Conservation (phyloP, 768 basidiomycete species). For the Boletellus emodensis region DNA sequence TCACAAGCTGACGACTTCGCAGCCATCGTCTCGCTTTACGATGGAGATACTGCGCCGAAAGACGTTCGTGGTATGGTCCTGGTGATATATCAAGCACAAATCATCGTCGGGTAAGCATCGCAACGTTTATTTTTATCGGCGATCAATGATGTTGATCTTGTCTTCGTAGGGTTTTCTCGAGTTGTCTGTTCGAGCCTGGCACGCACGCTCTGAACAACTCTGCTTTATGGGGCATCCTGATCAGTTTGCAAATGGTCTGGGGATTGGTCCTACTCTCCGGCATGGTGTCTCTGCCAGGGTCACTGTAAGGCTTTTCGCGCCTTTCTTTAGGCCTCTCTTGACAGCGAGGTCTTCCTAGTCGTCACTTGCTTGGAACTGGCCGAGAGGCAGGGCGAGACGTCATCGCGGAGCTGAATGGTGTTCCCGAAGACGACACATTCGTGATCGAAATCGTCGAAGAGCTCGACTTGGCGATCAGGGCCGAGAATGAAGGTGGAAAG, state of each 20-base stretch:
- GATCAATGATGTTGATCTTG: not conserved
- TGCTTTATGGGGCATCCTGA: constrained; percentile 70
- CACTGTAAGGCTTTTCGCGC: constrained; percentile 47
- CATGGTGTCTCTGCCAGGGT: constrained; percentile 74
- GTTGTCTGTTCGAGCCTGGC: constrained; percentile 67
- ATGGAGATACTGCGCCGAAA: constrained; percentile 76
- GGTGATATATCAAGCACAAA: constrained; percentile 74
- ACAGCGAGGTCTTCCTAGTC: constrained; percentile 35
- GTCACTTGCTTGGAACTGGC: constrained; percentile 63
- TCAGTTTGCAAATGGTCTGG: constrained; percentile 73
- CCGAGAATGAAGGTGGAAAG: constrained; percentile 78
- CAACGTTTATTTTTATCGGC: not conserved
- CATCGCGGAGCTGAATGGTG: constrained; percentile 63
- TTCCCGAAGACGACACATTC: constrained; percentile 53
- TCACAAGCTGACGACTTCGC: not conserved
- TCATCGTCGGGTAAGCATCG: constrained; percentile 58
- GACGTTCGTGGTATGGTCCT: constrained; percentile 67
- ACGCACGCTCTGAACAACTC: constrained; percentile 52
- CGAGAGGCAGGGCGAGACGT: constrained; percentile 54
- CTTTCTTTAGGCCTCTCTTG: not conserved
- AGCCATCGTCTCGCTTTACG: constrained; percentile 66
- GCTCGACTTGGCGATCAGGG: constrained; percentile 58
- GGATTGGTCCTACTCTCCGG: constrained; percentile 64
- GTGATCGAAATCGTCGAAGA: constrained; percentile 62
- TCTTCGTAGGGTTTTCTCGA: constrained; percentile 57